phyloP scores from a whole-genome alignment of 306 rosid genomes.

The Glycine soja region DNA sequence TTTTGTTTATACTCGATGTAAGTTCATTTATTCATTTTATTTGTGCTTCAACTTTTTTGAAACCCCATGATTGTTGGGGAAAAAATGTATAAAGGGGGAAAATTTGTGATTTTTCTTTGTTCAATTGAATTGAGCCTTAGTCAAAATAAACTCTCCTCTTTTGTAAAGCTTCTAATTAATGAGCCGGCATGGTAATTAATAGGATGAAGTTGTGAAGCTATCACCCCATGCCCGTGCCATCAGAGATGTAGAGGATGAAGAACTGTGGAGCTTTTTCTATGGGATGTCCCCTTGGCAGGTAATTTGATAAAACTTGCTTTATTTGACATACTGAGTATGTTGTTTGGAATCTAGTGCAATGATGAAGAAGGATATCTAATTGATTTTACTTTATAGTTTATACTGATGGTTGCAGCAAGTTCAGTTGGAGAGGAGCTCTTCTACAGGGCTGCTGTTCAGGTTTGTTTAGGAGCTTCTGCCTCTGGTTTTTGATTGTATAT shows the following conservation, averaged over 20 bases:
- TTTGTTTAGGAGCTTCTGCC: constrained; percentile 49
- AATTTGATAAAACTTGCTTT: constrained; percentile 31
- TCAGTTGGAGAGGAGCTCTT: constrained; percentile 99
- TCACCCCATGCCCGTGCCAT: constrained; percentile 98
- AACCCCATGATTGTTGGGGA: neutral
- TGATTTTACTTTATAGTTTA: constrained; percentile 63
- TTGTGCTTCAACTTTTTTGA: no score
- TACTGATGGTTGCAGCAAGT: constrained; percentile 94
- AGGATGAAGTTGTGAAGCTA: constrained; percentile 97
- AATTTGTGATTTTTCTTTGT: neutral
- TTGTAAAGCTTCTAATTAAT: constrained; percentile 13
- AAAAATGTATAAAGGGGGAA: neutral
- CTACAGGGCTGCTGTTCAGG: constrained; percentile 99
- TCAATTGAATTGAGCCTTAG: constrained; percentile 10
- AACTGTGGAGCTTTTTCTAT: constrained; percentile 91
- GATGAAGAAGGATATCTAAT: constrained; percentile 24
- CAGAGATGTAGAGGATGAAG: constrained; percentile 98
- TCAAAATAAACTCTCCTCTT: constrained; percentile 7
- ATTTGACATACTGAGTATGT: neutral
- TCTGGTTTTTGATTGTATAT: constrained; percentile 24
- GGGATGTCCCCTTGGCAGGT: constrained; percentile 99
- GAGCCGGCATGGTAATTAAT: constrained; percentile 34
- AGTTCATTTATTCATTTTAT: constrained; percentile 25
- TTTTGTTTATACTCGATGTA: constrained; percentile 91
- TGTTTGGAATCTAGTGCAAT: constrained; percentile 39